Base-by-base conservation (phyloP, 768 basidiomycete species). In the Kwoniella europaea region DNA sequence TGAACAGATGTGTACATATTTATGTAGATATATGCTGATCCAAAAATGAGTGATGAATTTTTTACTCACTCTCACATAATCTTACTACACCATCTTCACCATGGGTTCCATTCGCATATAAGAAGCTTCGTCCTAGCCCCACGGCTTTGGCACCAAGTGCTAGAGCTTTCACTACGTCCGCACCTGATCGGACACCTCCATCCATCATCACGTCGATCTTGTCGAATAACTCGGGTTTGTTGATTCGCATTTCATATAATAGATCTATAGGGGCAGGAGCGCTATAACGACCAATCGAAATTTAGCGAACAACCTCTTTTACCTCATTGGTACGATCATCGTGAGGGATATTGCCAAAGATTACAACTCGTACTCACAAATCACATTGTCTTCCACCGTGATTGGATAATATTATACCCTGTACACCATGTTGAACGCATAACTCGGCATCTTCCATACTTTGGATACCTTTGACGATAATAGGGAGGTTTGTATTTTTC, bases 331-430 rank as follows among this genome's bases (percentile, higher is more conserved):
- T 35, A 6, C 35, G 35, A 29, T 24, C 24, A 24, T 24, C 24
- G 24, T 24, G 1, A 24, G 24, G 24, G 24, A 24, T 24, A 24
- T 24, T 24, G 24, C 24, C 24, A 24, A 24, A 24, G 24, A 24
- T 24, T 2, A 24, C 24, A 24, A 24, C 24, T 24, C 24, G 24
- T 24, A 24, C 85, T 75, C 63, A 86, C 86, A 84, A 86, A 64
- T 81, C 77, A 67, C 77, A 77, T 67, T 77, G 83, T 56, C 87
- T 82, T 42, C 92, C 95, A 66, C 95, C 95, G 76, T 98, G 95
- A 73, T 98, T 98, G 0, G 92, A 94, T 15, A 98, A 83, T 64
- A 96, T 86, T 69, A 98, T 92, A 9, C 91, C 95, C 68, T 94
- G 90, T 18, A 92, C 91, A n/a, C 94, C 93, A 27, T 90, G 88